Evolutionary conservation across 2,329 filamentous ascomycete genomes (phyloP).

Genomic region (Colletotrichum chrysophilum): DNA sequence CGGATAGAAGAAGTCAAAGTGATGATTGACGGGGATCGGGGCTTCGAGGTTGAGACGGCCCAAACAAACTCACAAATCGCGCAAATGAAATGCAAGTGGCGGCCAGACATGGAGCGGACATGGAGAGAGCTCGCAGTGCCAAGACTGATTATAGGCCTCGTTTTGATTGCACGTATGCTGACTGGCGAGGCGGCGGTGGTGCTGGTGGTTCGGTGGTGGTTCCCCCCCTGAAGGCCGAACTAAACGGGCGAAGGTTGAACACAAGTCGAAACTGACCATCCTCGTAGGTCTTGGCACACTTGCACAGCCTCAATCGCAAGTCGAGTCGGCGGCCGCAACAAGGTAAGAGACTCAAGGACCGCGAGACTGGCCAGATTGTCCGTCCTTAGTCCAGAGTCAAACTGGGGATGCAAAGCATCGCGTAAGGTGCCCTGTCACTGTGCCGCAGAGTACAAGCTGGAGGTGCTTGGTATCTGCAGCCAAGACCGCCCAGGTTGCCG

Average conservation of each 20-base stretch:
- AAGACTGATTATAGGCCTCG: conserved; percentile 11
- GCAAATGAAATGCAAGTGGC: conserved; percentile 6
- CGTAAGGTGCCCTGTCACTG: not conserved
- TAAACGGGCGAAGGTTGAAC: conserved; percentile 6
- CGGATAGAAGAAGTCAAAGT: not conserved
- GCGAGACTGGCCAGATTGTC: not conserved
- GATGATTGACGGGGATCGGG: conserved; percentile 7
- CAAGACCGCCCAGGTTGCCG: conserved; percentile 15
- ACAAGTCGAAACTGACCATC: conserved; percentile 16
- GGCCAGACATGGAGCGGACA: conserved; percentile 1
- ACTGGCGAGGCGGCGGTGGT: not conserved
- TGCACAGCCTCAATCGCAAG: conserved; percentile 19
- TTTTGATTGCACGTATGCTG: conserved; percentile 7
- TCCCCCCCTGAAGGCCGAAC: not conserved
- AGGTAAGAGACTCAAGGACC: not conserved
- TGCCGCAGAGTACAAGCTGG: not conserved
- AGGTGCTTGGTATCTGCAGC: conserved; percentile 19
- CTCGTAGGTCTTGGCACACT: conserved; percentile 14
- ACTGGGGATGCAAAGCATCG: not conserved
- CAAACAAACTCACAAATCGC: conserved; percentile 12
- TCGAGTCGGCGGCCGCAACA: conserved; percentile 12
- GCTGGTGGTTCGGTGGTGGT: not conserved
- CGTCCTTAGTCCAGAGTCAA: not conserved
- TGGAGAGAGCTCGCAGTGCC: conserved; percentile 3
- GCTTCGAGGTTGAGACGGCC: not conserved